Base-by-base conservation (phyloP, 345 rosid species). In the Diplotaxis tenuifolia region DNA sequence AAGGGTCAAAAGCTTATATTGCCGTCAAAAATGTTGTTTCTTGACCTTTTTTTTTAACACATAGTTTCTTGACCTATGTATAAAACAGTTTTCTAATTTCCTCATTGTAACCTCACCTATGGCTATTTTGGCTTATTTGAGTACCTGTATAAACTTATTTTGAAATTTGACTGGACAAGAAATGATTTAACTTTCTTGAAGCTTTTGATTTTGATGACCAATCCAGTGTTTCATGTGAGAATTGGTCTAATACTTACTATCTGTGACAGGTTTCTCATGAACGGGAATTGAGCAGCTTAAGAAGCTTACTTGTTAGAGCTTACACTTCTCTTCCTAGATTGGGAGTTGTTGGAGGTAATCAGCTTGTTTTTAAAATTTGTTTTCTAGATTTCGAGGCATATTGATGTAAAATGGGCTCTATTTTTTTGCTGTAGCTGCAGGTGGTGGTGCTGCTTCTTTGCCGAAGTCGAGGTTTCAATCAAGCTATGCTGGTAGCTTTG, bases 401-500 rank as follows among this genome's bases (percentile, higher is more conserved):
- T 64, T 57, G 58, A 50, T 71, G 63, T 67, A 4, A n/a, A 59
- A 65, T 66, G 5, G 0, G 61, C 65, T 65, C 5, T 12, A n/a
- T 14, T 21, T 47, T 38, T 38, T 54, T 45, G 3, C 9, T 63
- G 0, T 56, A 71, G 63, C 64, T 74, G 50, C 15, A 15, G 54
- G 10, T 45, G 67, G 63, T 69, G 69, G 67, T 57, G 65, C 66
- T 42, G 36, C 50, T 18, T 67, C 71, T 42, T 64, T 58, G 71
- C 65, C 74, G 20, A 84, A 73, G 54, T 71, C 74, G 62, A 85
- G 91, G 75, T 87, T 76, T 68, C 86, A 79, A 5, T 88, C 96
- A 0, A 88, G 90, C 82, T 91, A 88, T 83, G 89, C 80, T 63
- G 93, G 98, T 55, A 81, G 62, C 74, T 84, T 93, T 65, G 83